A percentile compares a stretch with the other conserved stretches of the same genome.
These are phyloP conservation scores for Ammopiptanthus mongolicus DNA, from an alignment of 306 rosid species.

Conservation along the genomic window DNA sequence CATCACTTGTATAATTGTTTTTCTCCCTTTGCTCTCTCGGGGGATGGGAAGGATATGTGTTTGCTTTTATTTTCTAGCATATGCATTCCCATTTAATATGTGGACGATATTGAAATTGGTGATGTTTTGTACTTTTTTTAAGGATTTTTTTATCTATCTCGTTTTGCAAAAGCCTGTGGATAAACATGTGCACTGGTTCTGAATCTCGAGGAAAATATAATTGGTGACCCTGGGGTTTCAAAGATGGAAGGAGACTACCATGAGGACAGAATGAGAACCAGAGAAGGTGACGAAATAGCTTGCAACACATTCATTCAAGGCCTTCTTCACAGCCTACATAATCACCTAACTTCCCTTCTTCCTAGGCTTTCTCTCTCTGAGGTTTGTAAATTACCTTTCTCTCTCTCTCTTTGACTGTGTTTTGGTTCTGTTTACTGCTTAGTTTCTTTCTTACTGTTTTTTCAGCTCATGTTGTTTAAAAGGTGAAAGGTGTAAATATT, in stretches of 20 bases:
- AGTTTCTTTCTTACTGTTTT: neutral
- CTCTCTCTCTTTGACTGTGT: neutral
- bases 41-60: conserved; percentile 13
- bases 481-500: neutral
- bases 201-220: conserved; percentile 72
- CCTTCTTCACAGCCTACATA: conserved; percentile 33
- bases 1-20: conserved; percentile 21
- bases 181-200: conserved; percentile 64
- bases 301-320: conserved; percentile 18
- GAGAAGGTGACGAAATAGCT: conserved; percentile 24
- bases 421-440: neutral
- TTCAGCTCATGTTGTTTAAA: neutral
- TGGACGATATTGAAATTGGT: neutral
- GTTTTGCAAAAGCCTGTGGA: conserved; percentile 19
- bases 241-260: conserved; percentile 29
- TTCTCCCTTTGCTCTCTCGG: neutral
- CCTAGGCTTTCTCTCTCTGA: conserved; percentile 47
- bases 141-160: neutral
- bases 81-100: neutral
- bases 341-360: conserved; percentile 26
- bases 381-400: conserved; percentile 34
- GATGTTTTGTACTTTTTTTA: neutral
- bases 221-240: conserved; percentile 37
- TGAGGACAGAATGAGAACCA: conserved; percentile 45
- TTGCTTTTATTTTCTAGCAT: neutral